Evolutionary conservation across 2,329 filamentous ascomycete genomes (phyloP).

Genomic region (Aaosphaeria pasadenensis): DNA sequence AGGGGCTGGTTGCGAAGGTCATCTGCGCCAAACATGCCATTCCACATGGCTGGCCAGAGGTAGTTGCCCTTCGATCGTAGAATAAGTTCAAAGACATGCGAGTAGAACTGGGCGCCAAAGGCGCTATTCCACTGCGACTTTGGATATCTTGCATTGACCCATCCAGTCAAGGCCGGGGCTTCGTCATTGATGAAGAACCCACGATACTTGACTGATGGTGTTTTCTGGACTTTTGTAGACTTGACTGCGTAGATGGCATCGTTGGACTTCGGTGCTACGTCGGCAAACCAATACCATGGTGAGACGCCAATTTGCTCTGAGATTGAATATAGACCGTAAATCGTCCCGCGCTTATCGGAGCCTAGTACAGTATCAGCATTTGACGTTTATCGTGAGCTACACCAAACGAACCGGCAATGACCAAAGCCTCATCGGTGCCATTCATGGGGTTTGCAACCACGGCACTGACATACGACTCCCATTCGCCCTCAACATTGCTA

Average conservation of each 20-base stretch:
- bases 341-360: constrained; percentile 64
- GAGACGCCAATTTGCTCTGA: constrained; percentile 73
- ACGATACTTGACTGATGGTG: constrained; percentile 65
- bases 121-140: constrained; percentile 43
- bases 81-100: constrained; percentile 67
- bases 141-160: constrained; percentile 54
- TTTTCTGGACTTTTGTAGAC: constrained; percentile 54
- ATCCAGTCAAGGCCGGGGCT: constrained; percentile 64
- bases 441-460: constrained; percentile 58
- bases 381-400: too few relatives aligned
- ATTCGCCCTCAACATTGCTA: constrained; percentile 57
- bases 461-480: constrained; percentile 66
- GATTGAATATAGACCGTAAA: constrained; percentile 69
- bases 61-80: constrained; percentile 71
- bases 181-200: constrained; percentile 72
- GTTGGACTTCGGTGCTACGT: constrained; percentile 54
- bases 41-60: constrained; percentile 72
- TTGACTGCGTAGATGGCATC: constrained; percentile 55
- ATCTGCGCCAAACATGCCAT: constrained; percentile 69
- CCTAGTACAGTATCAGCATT: constrained; percentile 12
- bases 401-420: constrained; percentile 55
- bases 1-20: constrained; percentile 66
- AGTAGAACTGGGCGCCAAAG: constrained; percentile 62
- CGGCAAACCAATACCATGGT: constrained; percentile 68
- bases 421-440: constrained; percentile 57